Conservation (phyloP, 73 alveolate species). For the Uronychia setigera region DNA sequence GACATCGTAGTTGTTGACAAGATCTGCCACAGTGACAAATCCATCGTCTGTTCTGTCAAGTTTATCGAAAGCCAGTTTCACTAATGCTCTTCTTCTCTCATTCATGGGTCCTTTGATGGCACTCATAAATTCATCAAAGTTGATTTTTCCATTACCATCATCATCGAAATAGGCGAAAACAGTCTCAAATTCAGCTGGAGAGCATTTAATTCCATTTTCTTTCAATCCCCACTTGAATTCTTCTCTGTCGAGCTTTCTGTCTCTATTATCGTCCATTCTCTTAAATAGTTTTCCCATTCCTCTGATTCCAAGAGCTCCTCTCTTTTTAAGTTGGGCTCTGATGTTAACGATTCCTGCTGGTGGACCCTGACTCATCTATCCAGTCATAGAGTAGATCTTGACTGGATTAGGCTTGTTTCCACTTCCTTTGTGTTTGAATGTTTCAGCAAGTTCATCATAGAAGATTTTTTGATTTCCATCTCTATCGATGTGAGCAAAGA, state of each 20-base stretch:
- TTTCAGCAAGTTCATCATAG: slow-evolving; percentile 77
- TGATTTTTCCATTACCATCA: slow-evolving; percentile 71
- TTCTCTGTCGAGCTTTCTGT: slow-evolving; percentile 62
- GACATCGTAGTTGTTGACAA: slow-evolving; percentile 54
- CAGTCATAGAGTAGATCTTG: slow-evolving; percentile 59
- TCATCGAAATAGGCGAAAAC: slow-evolving; percentile 66
- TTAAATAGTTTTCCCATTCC: slow-evolving; percentile 55
- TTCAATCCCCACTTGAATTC: slow-evolving; percentile 68
- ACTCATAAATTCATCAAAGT: slow-evolving; percentile 64
- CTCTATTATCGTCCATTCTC: slow-evolving; percentile 60
- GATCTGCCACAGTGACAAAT: slow-evolving; percentile 38
- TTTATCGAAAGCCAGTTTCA: slow-evolving; percentile 70
- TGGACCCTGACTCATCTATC: slow-evolving; percentile 65
- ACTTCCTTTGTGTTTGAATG: slow-evolving; percentile 76
- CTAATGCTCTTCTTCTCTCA: slow-evolving; percentile 64
- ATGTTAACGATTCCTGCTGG: slow-evolving; percentile 58
- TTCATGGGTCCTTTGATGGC: slow-evolving; percentile 76
- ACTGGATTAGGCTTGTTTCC: slow-evolving; percentile 82
- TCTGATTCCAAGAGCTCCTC: slow-evolving; percentile 55
- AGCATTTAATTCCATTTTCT: slow-evolving; percentile 64
- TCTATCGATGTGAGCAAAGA: slow-evolving; percentile 72
- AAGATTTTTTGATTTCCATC: slow-evolving; percentile 74
- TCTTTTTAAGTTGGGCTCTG: slow-evolving; percentile 38
- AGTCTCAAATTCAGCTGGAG: slow-evolving; percentile 72
- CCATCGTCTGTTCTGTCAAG: slow-evolving; percentile 72